Base-by-base conservation (phyloP, 1,139 yeast species). In the Saccharomyces hybrid region DNA sequence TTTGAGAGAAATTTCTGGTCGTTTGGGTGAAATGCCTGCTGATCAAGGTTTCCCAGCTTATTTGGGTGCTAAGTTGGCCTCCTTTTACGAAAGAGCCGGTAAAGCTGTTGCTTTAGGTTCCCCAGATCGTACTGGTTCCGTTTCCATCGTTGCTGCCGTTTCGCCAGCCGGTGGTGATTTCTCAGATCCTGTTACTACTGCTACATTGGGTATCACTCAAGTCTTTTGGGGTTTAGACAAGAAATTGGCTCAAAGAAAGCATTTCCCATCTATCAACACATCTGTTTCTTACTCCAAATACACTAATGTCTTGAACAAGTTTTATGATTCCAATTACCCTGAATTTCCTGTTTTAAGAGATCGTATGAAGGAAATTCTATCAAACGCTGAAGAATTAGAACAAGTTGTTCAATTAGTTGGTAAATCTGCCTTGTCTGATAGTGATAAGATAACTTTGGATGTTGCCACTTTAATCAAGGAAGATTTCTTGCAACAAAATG, bases 21-120 rank as follows among this genome's bases (percentile, higher is more conserved):
- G 99, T 81, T 80, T 93, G 74, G 99, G 99, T 75, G 99, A 95
- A 79, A 93, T 93, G 99, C 99, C 99, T 72, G 99, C 99, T 59
- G 99, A 93, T 78, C 99, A 95, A 79, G 99, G 99, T 81, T 93
- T 91, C 95, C 99, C 99, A 61, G 99, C 99, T 56, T 93, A 95
- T 73, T 82, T 93, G 73, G 99, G 99, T 77, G 97, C 99, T 54
- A 93, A 93, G 74, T 82, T 93, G 70, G 98, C 99, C 55, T 93
- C 98, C 56, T 93, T 93, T 82, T 93, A 93, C 75, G 99, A 93
- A 78, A 90, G 99, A 80, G 99, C 99, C 50, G 99, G 99, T 78
- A 90, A 88, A 73, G 95, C 97, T 49, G 80, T 86, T 68, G 95
- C 97, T 5, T 80, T 93, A 61, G 99, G 99, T 70, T 88, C 96